phyloP scores from a whole-genome alignment of 352 stramenopile species.

The Phytophthora palmivora region DNA sequence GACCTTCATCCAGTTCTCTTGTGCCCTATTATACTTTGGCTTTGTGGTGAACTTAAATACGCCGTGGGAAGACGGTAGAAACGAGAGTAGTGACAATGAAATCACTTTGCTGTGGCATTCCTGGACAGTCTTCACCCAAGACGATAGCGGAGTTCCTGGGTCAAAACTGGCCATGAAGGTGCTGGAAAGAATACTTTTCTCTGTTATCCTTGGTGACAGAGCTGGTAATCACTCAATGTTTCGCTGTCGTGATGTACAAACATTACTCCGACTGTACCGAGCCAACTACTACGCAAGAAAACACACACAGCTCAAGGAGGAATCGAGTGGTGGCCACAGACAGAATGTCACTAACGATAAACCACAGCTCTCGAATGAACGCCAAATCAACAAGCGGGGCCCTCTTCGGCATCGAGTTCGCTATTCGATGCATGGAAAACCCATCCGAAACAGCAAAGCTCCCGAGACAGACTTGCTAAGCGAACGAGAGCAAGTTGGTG shows the following conservation, averaged over 20 bases:
- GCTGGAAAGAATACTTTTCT: conserved; percentile 28
- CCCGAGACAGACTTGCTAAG: conserved; percentile 37
- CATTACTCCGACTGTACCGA: conserved; percentile 40
- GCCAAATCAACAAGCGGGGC: conserved; percentile 8
- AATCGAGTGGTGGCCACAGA: not conserved
- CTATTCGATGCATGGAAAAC: conserved; percentile 52
- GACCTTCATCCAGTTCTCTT: conserved; percentile 66
- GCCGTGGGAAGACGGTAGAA: conserved; percentile 27
- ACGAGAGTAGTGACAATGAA: conserved; percentile 7
- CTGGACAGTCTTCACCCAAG: conserved; percentile 44
- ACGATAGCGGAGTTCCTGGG: conserved; percentile 1
- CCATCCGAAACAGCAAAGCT: conserved; percentile 5
- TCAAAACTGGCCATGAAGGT: conserved; percentile 16
- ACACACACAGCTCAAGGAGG: conserved; percentile 20
- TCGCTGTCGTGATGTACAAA: conserved; percentile 13
- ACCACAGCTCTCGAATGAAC: not conserved
- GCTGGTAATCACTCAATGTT: conserved; percentile 5
- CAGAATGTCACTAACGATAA: not conserved
- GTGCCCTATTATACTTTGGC: conserved; percentile 63
- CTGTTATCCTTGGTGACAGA: conserved; percentile 31
- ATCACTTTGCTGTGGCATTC: conserved; percentile 63
- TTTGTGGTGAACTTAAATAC: conserved; percentile 54
- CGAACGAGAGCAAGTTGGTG: conserved; percentile 35
- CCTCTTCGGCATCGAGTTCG: conserved; percentile 25
- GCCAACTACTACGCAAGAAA: conserved; percentile 47